Conservation (phyloP, 306 rosid species). For the Lagenaria siceraria region DNA sequence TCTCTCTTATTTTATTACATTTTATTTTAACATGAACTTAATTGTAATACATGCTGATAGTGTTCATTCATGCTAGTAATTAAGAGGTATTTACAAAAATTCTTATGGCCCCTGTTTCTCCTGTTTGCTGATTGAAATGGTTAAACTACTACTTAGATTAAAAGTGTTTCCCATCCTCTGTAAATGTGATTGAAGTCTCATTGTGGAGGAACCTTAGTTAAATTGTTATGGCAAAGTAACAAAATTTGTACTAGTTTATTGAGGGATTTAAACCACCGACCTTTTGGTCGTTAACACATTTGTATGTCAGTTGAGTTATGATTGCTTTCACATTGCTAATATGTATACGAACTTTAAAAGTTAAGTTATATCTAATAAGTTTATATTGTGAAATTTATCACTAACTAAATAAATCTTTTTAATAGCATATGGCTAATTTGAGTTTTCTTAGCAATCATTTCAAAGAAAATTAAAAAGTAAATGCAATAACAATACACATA, state of each 20-base stretch:
- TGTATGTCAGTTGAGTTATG: too few species aligned
- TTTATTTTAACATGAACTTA: slow-evolving; percentile 7
- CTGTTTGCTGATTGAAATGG: not conserved
- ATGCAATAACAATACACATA: too few species aligned
- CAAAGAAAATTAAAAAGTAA: too few species aligned
- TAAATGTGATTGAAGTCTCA: not conserved
- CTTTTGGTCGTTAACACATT: too few species aligned
- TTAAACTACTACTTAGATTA: not conserved
- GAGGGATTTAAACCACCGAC: too few species aligned
- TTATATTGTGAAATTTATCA: too few species aligned
- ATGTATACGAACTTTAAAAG: too few species aligned
- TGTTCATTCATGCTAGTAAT: slow-evolving; percentile 14
- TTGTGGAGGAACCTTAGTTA: not conserved
- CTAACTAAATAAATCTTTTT: too few species aligned
- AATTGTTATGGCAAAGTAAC: not conserved
- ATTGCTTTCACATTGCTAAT: too few species aligned
- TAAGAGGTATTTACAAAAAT: slow-evolving; percentile 4
- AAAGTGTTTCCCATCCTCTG: not conserved
- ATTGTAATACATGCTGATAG: slow-evolving; percentile 20
- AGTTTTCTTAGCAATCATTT: too few species aligned
- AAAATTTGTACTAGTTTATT: not conserved
- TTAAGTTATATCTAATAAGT: too few species aligned
- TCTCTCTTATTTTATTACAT: not conserved
- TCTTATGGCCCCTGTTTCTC: not conserved
- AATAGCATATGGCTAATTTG: too few species aligned